Evolutionary conservation across 139 green algal species (phyloP), one percentile per base, ranked within the genome.

Genomic region (Micractinium conductrix): DNA sequence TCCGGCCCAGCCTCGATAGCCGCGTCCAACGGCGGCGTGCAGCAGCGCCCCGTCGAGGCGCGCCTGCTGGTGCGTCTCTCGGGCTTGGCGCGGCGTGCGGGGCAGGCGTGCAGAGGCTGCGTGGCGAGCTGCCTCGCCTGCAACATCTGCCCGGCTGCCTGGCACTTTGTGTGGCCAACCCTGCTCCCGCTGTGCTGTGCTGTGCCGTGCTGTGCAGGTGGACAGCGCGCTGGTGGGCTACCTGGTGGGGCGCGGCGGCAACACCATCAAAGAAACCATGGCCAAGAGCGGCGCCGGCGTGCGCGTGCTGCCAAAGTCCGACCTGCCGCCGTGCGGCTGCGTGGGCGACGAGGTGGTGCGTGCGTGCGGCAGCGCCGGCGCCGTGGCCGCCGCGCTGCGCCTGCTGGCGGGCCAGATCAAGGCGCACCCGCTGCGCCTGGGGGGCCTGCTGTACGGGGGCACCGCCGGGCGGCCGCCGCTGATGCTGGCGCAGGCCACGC

Each of bases 271-370:
- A 21, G 81, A 69, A 28, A 85, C 72, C 0, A 82, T 75, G 21
- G 67, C 60, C 8, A 17, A 58, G 24, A 60, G 74, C 19, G 63
- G 81, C 10, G 86, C 81, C 17, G 30, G 53, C 12, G 67, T 90
- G 33, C 62, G 67, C 24, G 53, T 90, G 4, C 72, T 87, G 48
- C 65, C 81, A 26, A 81, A 82, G 48, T 22, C 58, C 4, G 86
- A 90, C n/a, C 74, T 87, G 26, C 86, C 86, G 19, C 30, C 72
- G 40, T 87, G 81, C 85, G 86, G 81, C 1, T 85, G 86, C 62
- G 40, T 85, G n/a, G 74, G 38, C 48, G 86, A 90, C 43, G 86
- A 90, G 63, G 44, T 90, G 73, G 80, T 90, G 48, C n/a, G 68
- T 0, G 63, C 87, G 28, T 68, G 26, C 21, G 86, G 86, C 40